These are phyloP conservation scores for Russula virescens DNA, from an alignment of 768 basidiomycete species.

Conservation along the genomic window DNA sequence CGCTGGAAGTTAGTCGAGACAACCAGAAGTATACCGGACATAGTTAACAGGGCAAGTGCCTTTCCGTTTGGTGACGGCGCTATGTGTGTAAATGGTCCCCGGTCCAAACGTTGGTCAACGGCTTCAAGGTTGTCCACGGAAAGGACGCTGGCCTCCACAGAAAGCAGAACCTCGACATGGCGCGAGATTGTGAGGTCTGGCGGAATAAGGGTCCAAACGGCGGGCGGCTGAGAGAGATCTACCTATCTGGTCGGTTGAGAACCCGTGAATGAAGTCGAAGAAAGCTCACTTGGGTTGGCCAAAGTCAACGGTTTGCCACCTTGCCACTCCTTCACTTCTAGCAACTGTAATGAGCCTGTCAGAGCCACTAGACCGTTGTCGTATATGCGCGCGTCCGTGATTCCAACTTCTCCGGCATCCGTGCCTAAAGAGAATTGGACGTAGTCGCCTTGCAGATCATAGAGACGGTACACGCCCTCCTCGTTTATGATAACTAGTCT, in stretches of 20 bases:
- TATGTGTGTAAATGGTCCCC: constrained; percentile 85
- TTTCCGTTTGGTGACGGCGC: constrained; percentile 93
- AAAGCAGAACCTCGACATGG: constrained; percentile 85
- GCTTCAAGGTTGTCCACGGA: constrained; percentile 85
- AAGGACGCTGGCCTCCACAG: constrained; percentile 72
- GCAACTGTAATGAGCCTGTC: constrained; percentile 63
- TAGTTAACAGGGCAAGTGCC: constrained; percentile 78
- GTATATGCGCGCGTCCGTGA: constrained; percentile 81
- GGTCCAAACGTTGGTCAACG: constrained; percentile 79
- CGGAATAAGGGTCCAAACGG: constrained; percentile 84
- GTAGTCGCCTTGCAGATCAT: constrained; percentile 83
- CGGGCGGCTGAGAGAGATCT: constrained; percentile 76
- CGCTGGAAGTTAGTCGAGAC: constrained; percentile 93
- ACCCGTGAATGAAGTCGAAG: constrained; percentile 4
- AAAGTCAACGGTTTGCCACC: constrained; percentile 68
- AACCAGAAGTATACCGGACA: constrained; percentile 73
- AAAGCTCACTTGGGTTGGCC: constrained; percentile 64
- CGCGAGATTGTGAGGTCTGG: constrained; percentile 85
- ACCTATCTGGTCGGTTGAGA: constrained; percentile 6
- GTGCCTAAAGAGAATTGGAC: constrained; percentile 77
- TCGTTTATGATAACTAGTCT: constrained; percentile 81
- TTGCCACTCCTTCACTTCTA: constrained; percentile 89
- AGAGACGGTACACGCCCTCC: constrained; percentile 87
- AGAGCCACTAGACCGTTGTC: constrained; percentile 84
- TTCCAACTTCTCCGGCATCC: constrained; percentile 76